Evolutionary conservation across 495 filamentous ascomycete genomes (phyloP), one percentile per base, ranked within the genome.

Genomic region (Tuber brumale): DNA sequence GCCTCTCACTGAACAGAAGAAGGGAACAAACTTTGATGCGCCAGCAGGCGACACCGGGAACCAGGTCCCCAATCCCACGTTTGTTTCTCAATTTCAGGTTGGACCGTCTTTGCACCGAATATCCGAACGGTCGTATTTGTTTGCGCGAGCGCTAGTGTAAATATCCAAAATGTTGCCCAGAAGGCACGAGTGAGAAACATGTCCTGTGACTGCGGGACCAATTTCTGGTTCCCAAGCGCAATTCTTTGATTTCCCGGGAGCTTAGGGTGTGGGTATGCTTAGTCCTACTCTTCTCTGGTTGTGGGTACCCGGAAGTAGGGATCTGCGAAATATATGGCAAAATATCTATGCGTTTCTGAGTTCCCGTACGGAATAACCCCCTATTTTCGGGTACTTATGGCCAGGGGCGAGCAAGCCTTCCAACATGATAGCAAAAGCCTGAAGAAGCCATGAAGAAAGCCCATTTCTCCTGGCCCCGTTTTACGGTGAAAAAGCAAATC

Each of bases 1-100:
- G 57, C 23, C 19, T 21, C 42, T 19, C 42, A 48, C 8, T 51
- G 48, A 39, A 14, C 44, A 10, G 37, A 70, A 23, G 19, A 31
- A 75, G 70, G 42, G 42, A 5, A 39, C 74, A n/a, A 48, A 78
- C 76, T 76, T 27, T 44, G 23, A 72, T 78, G 76, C 4, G 74
- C 76, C 43, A 76, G 51, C 19, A 78, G 44, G 42, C 74, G 76
- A 57, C 76, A 78, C 9, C 61, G 70, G 57, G 75, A 76, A 19
- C 72, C 43, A 35, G 43, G 43, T 16, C 57, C 48, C 76, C 76
- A 78, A 61, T 78, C 48, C 69, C 75, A 78, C 12, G 69, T 70
- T 31, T 78, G 76, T 27, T 72, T 44, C 0, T 51, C n/a, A 18
- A 72, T 44, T 9, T 57, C 51, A 12, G 46, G 6, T 21, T 51